Base-by-base conservation (phyloP, 352 stramenopile genomes). In the Phytophthora palmivora region DNA sequence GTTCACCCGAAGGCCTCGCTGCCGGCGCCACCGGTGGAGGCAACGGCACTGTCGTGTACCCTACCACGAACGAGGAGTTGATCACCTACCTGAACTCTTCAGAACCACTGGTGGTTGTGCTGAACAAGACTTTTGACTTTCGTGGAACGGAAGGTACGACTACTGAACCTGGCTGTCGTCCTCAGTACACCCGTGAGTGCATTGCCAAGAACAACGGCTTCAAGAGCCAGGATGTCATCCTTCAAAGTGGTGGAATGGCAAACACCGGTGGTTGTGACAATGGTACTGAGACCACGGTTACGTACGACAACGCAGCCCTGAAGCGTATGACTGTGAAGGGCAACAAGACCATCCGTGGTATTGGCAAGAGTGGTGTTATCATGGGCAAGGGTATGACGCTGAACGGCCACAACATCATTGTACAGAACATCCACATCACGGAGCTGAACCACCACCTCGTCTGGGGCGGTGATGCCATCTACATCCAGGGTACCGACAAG, bases 171-270 rank as follows among this genome's bases (percentile, higher is more conserved):
- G 24, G 24, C 24, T 28, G 24, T 28, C 24, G 24, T 28, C 24
- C 24, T 28, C 24, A 28, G 24, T 28, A 28, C 24, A 28, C 24
- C 6, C 24, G 24, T 6, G 6, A 28, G 24, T 28, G 24, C 24
- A 38, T 1, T 67, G 70, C 50, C 42, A 73, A 74, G 50, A 77
- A 76, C 41, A 75, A 82, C 44, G 69, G 64, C 44, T 75, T 56
- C 58, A 70, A 77, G 63, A 72, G 63, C 52, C 74, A 82, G 16
- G 62, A 82, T 24, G 74, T 79, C 24, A 82, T 82, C 36, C 28
- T 82, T 6, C 64, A 79, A 43, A 47, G 45, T 8, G 74, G 73
- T 22, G 61, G 50, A 39, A 79, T 82, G 67, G 36, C 50, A 36
- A 84, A 63, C 52, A 84, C 73, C 1, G 73, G 78, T n/a, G 78